Conservation (phyloP, 2,329 filamentous ascomycete genomes). For the Amauroascus niger region DNA sequence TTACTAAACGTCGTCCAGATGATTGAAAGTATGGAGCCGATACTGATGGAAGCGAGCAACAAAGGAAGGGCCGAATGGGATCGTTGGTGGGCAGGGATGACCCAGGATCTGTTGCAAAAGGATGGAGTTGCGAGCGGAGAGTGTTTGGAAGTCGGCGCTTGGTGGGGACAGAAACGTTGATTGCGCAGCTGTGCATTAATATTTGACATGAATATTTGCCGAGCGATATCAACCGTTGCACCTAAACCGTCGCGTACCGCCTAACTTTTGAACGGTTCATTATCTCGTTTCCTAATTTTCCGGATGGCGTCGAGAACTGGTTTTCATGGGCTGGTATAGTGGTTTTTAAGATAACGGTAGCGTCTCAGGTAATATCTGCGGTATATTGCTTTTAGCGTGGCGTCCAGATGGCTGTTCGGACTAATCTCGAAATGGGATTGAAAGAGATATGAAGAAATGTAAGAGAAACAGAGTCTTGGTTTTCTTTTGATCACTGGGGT, state of each 20-base stretch:
- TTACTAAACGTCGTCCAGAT: constrained; percentile 70
- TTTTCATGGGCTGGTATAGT: constrained; percentile 51
- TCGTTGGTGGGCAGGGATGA: constrained; percentile 78
- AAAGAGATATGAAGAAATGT: neutral
- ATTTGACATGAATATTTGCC: neutral
- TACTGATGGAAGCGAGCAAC: constrained; percentile 69
- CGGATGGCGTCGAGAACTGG: constrained; percentile 16
- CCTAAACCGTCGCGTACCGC: neutral
- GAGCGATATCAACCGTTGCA: neutral
- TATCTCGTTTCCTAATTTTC: neutral
- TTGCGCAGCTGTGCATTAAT: neutral
- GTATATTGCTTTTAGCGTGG: constrained; percentile 4
- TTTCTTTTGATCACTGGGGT: neutral
- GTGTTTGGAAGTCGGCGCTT: constrained; percentile 61
- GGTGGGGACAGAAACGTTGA: constrained; percentile 52
- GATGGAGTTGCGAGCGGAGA: constrained; percentile 73
- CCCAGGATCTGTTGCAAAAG: constrained; percentile 69
- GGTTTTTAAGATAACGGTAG: constrained; percentile 73
- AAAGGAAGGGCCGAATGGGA: constrained; percentile 92
- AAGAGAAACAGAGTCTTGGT: neutral
- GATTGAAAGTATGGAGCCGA: constrained; percentile 74
- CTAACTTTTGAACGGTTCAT: neutral
- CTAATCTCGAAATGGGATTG: neutral
- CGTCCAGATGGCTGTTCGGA: neutral
- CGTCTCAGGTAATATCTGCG: constrained; percentile 80